phyloP scores from a whole-genome alignment of 495 filamentous ascomycete genomes.

The Cryomyces minteri region DNA sequence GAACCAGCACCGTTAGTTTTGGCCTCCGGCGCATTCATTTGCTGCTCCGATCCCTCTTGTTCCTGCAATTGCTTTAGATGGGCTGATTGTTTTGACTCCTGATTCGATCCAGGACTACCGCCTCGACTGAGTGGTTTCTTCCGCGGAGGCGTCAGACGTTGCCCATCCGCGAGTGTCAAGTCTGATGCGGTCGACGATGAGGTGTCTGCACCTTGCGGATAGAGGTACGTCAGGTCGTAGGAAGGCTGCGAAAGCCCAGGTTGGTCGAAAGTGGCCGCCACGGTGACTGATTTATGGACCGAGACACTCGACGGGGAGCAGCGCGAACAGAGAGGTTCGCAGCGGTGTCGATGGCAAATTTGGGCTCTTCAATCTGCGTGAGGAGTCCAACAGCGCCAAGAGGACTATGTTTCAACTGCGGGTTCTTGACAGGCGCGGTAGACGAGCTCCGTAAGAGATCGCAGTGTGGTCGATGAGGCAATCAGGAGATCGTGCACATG shows the following conservation, averaged over 20 bases:
- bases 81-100: background rate
- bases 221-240: slow-evolving; percentile 3
- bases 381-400: too few relatives aligned
- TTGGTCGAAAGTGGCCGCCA: slow-evolving; percentile 1
- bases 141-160: background rate
- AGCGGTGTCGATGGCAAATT: too few relatives aligned
- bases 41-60: background rate
- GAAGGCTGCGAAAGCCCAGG: slow-evolving; percentile 3
- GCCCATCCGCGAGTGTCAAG: slow-evolving; percentile 1
- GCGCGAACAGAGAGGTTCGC: too few relatives aligned
- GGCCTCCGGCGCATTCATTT: background rate
- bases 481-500: too few relatives aligned
- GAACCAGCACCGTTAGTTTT: background rate
- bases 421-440: too few relatives aligned
- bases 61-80: background rate
- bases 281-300: background rate
- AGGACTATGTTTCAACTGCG: too few relatives aligned
- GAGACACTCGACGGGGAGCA: too few relatives aligned
- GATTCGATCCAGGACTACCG: background rate
- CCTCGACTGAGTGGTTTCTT: background rate
- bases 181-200: background rate
- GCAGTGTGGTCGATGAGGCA: too few relatives aligned
- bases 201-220: slow-evolving; percentile 2
- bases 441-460: too few relatives aligned
- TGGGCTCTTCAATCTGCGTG: too few relatives aligned